phyloP scores from a whole-genome alignment of 1,284 basidiomycete species.

The Limonomyces culmigenus region DNA sequence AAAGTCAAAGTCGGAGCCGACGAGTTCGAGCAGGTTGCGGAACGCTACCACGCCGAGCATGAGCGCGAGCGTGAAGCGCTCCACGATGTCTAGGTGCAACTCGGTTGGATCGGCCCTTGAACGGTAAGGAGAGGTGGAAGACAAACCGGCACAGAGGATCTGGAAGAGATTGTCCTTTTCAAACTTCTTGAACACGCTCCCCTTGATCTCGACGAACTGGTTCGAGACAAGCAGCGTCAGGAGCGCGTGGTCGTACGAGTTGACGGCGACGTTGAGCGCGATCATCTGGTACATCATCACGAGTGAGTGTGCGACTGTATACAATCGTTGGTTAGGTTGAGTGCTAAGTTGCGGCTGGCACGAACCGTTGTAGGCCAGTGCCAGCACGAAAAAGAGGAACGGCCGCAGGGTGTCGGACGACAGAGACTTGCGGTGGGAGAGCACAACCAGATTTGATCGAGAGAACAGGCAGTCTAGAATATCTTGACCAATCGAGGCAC shows the following conservation, averaged over 20 bases:
- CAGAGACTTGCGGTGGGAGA: constrained; percentile 45
- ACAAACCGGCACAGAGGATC: constrained; percentile 84
- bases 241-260: constrained; percentile 94
- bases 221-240: constrained; percentile 92
- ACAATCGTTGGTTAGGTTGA: neutral
- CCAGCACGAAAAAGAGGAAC: constrained; percentile 72
- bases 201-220: constrained; percentile 99
- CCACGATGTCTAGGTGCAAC: constrained; percentile 80
- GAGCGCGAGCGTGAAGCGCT: constrained; percentile 84
- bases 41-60: constrained; percentile 90
- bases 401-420: constrained; percentile 58
- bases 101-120: neutral
- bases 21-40: constrained; percentile 90
- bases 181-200: constrained; percentile 98
- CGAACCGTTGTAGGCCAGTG: constrained; percentile 75
- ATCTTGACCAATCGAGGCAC: constrained; percentile 95
- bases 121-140: neutral
- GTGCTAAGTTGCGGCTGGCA: constrained; percentile 12
- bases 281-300: constrained; percentile 96
- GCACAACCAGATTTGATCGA: constrained; percentile 66
- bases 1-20: constrained; percentile 74
- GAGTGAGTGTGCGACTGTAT: constrained; percentile 72
- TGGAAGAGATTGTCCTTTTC: constrained; percentile 99
- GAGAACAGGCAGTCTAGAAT: constrained; percentile 95
- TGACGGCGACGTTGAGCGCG: constrained; percentile 93